These are phyloP conservation scores for Logfia minima DNA, from an alignment of 129 eudicot species.

Conservation along the genomic window DNA sequence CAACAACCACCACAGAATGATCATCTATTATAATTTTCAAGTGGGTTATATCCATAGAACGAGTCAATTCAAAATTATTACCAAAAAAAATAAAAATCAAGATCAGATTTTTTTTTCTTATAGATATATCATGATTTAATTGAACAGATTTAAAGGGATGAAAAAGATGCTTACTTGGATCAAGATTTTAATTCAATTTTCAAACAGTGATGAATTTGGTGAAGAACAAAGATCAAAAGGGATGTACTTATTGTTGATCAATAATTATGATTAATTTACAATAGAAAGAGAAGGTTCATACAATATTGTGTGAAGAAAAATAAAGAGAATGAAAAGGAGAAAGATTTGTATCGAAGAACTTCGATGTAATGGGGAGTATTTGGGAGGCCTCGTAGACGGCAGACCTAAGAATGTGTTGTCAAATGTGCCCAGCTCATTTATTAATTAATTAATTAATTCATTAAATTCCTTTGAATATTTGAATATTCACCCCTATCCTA, in stretches of 20 bases:
- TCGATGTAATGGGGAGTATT: neutral
- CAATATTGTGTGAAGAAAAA: slow-evolving; percentile 17
- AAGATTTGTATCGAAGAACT: neutral
- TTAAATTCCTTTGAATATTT: too few relatives aligned
- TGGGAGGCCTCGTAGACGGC: neutral
- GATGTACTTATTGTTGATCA: neutral
- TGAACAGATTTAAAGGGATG: neutral
- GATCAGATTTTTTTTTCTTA: neutral
- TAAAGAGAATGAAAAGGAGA: neutral
- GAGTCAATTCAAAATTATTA: slow-evolving; percentile 25
- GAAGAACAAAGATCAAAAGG: slow-evolving; percentile 6
- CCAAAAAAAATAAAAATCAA: slow-evolving; percentile 5
- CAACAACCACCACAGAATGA: slow-evolving; percentile 35
- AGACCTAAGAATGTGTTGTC: neutral
- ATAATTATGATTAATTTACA: slow-evolving; percentile 1
- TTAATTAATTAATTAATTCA: too few relatives aligned
- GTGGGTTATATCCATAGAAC: slow-evolving; percentile 25
- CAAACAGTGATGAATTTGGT: neutral
- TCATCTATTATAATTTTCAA: slow-evolving; percentile 24
- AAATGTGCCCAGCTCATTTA: neutral
- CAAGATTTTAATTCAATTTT: slow-evolving; percentile 17
- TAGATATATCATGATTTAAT: slow-evolving; percentile 10
- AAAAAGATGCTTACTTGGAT: slow-evolving; percentile 30
- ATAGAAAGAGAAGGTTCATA: slow-evolving; percentile 17
- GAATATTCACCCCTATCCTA: neutral